Conservation (phyloP, 1,284 basidiomycete species). For the Sphaerobolus stellatus region DNA sequence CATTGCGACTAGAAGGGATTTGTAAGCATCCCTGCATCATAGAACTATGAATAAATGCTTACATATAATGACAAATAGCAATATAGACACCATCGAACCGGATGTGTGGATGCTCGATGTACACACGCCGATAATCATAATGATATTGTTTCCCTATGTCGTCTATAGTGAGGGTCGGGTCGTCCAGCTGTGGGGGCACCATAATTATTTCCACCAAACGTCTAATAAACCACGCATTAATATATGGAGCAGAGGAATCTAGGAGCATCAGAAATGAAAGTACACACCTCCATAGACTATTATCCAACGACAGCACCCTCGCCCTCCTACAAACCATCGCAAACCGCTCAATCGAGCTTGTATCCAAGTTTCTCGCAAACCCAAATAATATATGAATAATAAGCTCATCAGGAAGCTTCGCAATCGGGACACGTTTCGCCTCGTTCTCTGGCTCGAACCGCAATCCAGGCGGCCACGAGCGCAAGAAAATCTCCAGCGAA, state of each 20-base stretch:
- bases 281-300: constrained; percentile 74
- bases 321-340: constrained; percentile 70
- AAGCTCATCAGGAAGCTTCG: constrained; percentile 71
- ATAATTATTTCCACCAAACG: constrained; percentile 59
- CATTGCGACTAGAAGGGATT: constrained; percentile 32
- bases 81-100: constrained; percentile 89
- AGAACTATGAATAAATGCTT: constrained; percentile 27
- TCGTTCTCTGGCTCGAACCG: constrained; percentile 71
- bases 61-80: constrained; percentile 85
- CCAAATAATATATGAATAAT: constrained; percentile 59
- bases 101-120: constrained; percentile 79
- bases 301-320: constrained; percentile 65
- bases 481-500: no score
- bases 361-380: constrained; percentile 50
- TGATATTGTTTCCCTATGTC: constrained; percentile 51
- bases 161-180: constrained; percentile 41
- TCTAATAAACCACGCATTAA: constrained; percentile 34
- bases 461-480: constrained; percentile 38
- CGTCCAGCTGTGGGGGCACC: constrained; percentile 67
- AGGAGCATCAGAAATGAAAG: constrained; percentile 1
- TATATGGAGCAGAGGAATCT: no score
- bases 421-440: constrained; percentile 52
- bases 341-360: constrained; percentile 73
- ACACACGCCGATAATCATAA: constrained; percentile 70
- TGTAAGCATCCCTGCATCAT: constrained; percentile 48